Base-by-base conservation (phyloP, 2,329 filamentous ascomycete species). In the Trichoderma lentiforme region DNA sequence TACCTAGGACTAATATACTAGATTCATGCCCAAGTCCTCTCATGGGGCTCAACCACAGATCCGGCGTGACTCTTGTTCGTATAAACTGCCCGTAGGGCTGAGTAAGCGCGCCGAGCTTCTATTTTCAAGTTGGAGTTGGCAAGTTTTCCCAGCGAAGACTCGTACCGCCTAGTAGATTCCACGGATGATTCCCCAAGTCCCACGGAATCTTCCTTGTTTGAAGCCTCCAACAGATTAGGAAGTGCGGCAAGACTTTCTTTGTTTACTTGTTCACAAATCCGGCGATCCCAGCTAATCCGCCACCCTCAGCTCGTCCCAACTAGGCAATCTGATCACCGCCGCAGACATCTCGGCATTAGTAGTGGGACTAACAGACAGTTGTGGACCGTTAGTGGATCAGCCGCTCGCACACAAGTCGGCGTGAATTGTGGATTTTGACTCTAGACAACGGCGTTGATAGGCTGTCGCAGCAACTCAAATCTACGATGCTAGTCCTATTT, bases 291-390 rank as follows among this genome's bases (percentile, higher is more conserved):
- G 36, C 32, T 7, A 24, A 51, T 47, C 61, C 61, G 18, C 61
- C 26, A 28, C 21, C 5, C 34, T 43, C 51, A 67, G 24, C 51
- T 21, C 47, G 26, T 28, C 32, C 51, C 21, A 67, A 67, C 51
- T 67, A 67, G 51, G 51, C 51, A 67, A 58, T 56, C 15, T 30
- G 51, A 58, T 58, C 51, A 36, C 3, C 21, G 11, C 57, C 64
- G 51, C 51, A 67, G 51, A 67, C 34, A 67, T 7, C 24, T 67
- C 64, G 64, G 64, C 64, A 67, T 28, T 67, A 67, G 14, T 39
- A 26, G 64, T 43, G 64, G 64, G 34, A 36, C 64, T 57, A 15
- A 47, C 28, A 36, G 15, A 57, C 9, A 21, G 14, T 56, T 51
- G 63, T 28, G 64, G 64, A 18, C 28, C 12, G 51, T 24, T 4